These are phyloP conservation scores for Neofusicoccum sp. DNA, from an alignment of 2,329 filamentous ascomycete species.

Conservation along the genomic window DNA sequence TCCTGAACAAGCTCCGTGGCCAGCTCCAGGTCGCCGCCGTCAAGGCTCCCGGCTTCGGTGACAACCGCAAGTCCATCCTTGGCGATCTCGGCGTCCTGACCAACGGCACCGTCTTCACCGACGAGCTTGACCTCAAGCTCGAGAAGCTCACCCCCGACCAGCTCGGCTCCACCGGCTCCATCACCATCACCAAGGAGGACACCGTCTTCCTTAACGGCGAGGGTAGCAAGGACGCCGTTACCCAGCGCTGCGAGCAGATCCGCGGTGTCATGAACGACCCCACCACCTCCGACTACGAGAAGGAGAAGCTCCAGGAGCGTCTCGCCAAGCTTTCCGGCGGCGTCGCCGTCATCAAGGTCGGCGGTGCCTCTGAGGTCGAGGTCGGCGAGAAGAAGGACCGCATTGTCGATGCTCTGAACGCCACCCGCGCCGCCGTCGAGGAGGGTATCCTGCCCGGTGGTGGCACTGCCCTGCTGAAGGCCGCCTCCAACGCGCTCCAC, in stretches of 20 bases:
- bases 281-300: constrained; percentile 97
- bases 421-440: constrained; percentile 96
- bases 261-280: constrained; percentile 94
- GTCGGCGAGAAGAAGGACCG: constrained; percentile 99
- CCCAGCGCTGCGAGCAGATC: constrained; percentile 98
- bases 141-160: constrained; percentile 96
- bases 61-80: constrained; percentile 99
- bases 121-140: constrained; percentile 98
- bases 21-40: constrained; percentile 98
- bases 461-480: constrained; percentile 97
- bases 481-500: constrained; percentile 82
- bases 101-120: constrained; percentile 96
- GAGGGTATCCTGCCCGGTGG: constrained; percentile 98
- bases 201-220: constrained; percentile 98
- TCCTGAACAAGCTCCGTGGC: constrained; percentile 99
- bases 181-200: constrained; percentile 99
- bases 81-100: constrained; percentile 95
- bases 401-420: constrained; percentile 97
- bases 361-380: constrained; percentile 96
- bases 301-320: constrained; percentile 99
- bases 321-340: constrained; percentile 98
- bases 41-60: constrained; percentile 98
- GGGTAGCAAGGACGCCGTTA: constrained; percentile 88
- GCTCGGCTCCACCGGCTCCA: constrained; percentile 95
- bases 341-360: constrained; percentile 99